Conservation (phyloP, 2,329 filamentous ascomycete species). For the Diaporthe helianthi region DNA sequence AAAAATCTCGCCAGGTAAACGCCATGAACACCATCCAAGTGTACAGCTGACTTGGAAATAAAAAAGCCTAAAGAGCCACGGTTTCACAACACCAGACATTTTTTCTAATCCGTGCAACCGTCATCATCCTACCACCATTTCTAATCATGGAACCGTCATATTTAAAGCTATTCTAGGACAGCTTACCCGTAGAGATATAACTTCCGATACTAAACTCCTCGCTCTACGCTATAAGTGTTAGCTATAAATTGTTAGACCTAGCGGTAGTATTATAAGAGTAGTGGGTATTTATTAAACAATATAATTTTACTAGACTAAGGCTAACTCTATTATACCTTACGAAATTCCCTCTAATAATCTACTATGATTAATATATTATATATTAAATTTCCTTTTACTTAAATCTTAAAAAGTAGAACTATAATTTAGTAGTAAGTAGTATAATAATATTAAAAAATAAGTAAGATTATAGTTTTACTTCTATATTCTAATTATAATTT, state of each 20-base stretch:
- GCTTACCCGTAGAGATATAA: slow-evolving; percentile 39
- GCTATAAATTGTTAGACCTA: slow-evolving; percentile 36
- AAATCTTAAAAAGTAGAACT: slow-evolving; percentile 42
- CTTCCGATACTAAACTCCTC: slow-evolving; percentile 38
- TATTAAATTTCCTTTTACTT: slow-evolving; percentile 42
- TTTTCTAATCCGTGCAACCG: not conserved
- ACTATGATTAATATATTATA: slow-evolving; percentile 41
- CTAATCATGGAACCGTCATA: not conserved
- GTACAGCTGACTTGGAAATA: not conserved
- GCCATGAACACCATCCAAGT: no score
- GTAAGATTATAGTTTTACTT: slow-evolving; percentile 35
- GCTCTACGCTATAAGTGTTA: slow-evolving; percentile 32
- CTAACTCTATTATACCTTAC: slow-evolving; percentile 41
- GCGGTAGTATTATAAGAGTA: slow-evolving; percentile 44
- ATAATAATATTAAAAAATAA: slow-evolving; percentile 30
- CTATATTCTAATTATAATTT: slow-evolving; percentile 37
- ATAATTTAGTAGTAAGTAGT: slow-evolving; percentile 29
- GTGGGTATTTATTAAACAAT: slow-evolving; percentile 42
- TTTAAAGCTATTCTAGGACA: slow-evolving; percentile 29
- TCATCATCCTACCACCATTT: not conserved
- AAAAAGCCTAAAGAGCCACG: not conserved
- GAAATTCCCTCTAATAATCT: slow-evolving; percentile 40
- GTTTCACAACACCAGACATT: not conserved
- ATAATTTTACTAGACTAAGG: slow-evolving; percentile 43
- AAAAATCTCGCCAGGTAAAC: no score